Base-by-base conservation (phyloP, 2,329 filamentous ascomycete species). In the Paracoccidioides brasiliensis region DNA sequence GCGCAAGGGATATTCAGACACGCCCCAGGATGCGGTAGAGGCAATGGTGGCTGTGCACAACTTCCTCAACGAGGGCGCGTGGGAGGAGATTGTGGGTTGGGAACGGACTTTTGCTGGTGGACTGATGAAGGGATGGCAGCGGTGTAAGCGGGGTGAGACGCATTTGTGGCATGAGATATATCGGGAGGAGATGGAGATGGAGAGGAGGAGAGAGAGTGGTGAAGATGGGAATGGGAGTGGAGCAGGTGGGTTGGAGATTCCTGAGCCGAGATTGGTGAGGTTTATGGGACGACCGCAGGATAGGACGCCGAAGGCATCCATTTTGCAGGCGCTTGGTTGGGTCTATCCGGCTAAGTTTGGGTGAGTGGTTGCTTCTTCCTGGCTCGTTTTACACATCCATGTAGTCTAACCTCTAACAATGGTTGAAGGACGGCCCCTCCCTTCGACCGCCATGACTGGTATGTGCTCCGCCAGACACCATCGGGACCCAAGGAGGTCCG, bases 361-460 rank as follows among this genome's bases (percentile, higher is more conserved):
- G 85, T 89, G 70, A 68, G 83, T 74, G 55, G 40, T 53, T 41
- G 33, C 53, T 12, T 12, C 8, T 15, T 43, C 28, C 62, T 40
- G 55, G 7, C 48, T 30, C 22, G n/a, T 35, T 9, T 9, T 55
- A n/a, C 33, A 43, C 2, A 5, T 43, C 7, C 22, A 15, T 43
- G 4, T 41, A 55, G 33, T 52, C 15, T 44, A 7, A 44, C 15
- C 8, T 44, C 12, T 15, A 44, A n/a, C n/a, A 2, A 8, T 44
- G 42, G 22, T 22, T 44, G 38, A 60, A 88, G 85, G 4, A 84
- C 85, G 6, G 85, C 89, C 54, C 86, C 89, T 9, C 93, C 93
- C 1, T 98, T 98, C 65, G 93, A 98, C 71, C 83, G 93, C 59
- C 93, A 98, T 69, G 93, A 98, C 69, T 98, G 93, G 93, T 97